Evolutionary conservation across 2,329 filamentous ascomycete species (phyloP).

Genomic region (Arthrinium phaeospermum): DNA sequence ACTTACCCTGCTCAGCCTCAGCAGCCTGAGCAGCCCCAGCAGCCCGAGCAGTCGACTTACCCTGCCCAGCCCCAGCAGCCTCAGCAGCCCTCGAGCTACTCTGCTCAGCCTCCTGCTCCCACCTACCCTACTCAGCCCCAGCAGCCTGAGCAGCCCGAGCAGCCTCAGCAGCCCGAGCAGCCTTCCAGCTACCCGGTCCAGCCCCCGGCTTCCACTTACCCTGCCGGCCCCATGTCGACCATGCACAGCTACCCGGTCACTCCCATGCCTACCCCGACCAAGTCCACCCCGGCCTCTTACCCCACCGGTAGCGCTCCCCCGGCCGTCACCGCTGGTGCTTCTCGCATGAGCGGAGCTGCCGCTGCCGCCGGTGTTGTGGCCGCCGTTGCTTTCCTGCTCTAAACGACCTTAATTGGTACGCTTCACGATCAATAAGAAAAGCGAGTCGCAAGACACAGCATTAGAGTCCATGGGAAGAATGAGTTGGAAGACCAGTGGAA

Average conservation of each 20-base stretch:
- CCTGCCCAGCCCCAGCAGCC: neutral
- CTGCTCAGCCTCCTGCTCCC: neutral
- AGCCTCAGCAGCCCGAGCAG: neutral
- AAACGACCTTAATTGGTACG: neutral
- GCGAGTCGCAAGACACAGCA: constrained; percentile 6
- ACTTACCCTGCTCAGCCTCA: neutral
- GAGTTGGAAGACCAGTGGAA: neutral
- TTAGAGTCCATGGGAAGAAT: neutral
- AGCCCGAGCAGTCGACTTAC: neutral
- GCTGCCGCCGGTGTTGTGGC: neutral
- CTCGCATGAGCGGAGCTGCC: neutral
- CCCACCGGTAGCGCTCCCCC: constrained; percentile 3
- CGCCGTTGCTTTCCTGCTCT: constrained; percentile 2
- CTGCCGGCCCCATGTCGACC: neutral
- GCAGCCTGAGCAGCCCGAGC: neutral
- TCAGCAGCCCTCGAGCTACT: neutral
- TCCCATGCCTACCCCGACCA: constrained; percentile 7
- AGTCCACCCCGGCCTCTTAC: neutral
- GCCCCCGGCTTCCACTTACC: neutral
- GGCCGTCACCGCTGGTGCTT: constrained; percentile 11
- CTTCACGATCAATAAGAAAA: neutral
- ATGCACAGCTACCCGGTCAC: constrained; percentile 8
- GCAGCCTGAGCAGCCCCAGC: neutral
- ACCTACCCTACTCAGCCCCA: neutral
- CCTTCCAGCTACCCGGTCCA: neutral